Percentiles rank a stretch among this genome's conserved stretches.
Conservation (phyloP, 768 basidiomycete species). For the Lactarius hatsudake region DNA sequence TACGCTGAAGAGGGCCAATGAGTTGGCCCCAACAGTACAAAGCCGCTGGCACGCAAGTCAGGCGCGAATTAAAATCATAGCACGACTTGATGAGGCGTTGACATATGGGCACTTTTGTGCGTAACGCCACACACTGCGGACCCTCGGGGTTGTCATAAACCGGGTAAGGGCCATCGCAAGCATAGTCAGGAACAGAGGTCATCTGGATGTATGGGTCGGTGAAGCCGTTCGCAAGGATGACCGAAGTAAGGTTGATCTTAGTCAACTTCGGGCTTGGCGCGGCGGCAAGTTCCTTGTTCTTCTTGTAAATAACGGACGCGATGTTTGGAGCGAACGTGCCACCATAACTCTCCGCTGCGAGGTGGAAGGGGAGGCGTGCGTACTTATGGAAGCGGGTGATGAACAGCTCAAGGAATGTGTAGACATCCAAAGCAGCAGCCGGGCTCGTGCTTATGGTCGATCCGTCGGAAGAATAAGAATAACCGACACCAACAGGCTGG, state of each 20-base stretch:
- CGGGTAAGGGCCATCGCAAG: slow-evolving; percentile 78
- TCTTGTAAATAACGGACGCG: slow-evolving; percentile 74
- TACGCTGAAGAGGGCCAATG: slow-evolving; percentile 69
- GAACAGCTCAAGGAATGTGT: slow-evolving; percentile 81
- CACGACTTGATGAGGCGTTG: slow-evolving; percentile 51
- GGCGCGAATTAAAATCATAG: slow-evolving; percentile 44
- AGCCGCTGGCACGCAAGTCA: slow-evolving; percentile 54
- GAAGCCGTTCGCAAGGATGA: slow-evolving; percentile 86
- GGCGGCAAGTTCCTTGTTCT: slow-evolving; percentile 62
- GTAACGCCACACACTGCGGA: slow-evolving; percentile 45
- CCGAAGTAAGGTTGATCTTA: slow-evolving; percentile 75
- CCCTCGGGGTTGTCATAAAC: slow-evolving; percentile 61
- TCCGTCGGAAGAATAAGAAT: slow-evolving; percentile 77
- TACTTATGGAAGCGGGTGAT: slow-evolving; percentile 72
- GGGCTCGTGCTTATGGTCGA: slow-evolving; percentile 76
- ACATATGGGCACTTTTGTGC: slow-evolving; percentile 50
- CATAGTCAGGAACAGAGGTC: slow-evolving; percentile 76
- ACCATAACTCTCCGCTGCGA: slow-evolving; percentile 77
- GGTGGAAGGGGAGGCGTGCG: slow-evolving; percentile 64
- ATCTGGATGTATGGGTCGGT: slow-evolving; percentile 84
- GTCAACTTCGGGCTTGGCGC: slow-evolving; percentile 48
- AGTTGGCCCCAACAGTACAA: slow-evolving; percentile 81
- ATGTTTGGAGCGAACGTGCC: slow-evolving; percentile 81
- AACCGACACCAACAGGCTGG: slow-evolving; percentile 88
- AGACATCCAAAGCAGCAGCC: slow-evolving; percentile 86